phyloP scores from a whole-genome alignment of 2,329 filamentous ascomycete genomes.

The Diaporthe nobilis region DNA sequence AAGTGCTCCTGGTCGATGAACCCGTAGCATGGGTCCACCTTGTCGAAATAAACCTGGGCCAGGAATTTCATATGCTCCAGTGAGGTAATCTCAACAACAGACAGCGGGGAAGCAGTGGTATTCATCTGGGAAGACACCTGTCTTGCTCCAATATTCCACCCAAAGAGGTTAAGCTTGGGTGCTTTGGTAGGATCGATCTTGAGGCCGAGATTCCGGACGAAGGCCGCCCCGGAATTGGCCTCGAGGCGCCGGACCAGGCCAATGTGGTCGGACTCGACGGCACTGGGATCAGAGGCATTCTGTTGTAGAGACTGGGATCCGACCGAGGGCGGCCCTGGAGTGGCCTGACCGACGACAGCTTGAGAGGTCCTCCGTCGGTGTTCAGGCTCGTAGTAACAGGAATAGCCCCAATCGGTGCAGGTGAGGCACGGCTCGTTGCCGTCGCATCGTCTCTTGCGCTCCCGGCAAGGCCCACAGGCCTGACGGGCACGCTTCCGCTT shows the following conservation, averaged over 20 bases:
- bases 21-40: conserved; percentile 66
- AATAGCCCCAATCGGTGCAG: conserved; percentile 67
- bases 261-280: conserved; percentile 43
- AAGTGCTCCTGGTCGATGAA: conserved; percentile 58
- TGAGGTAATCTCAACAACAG: conserved; percentile 62
- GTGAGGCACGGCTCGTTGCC: conserved; percentile 66
- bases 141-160: conserved; percentile 63
- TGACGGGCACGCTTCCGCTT: conserved; percentile 57
- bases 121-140: conserved; percentile 46
- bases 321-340: conserved; percentile 30
- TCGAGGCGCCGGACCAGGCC: conserved; percentile 60
- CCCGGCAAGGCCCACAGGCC: conserved; percentile 66
- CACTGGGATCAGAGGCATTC: background rate
- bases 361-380: conserved; percentile 23
- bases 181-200: conserved; percentile 67
- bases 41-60: conserved; percentile 64
- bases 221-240: conserved; percentile 70
- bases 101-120: conserved; percentile 45
- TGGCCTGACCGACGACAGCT: conserved; percentile 1
- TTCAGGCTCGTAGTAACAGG: conserved; percentile 61
- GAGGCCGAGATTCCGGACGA: conserved; percentile 66
- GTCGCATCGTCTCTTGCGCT: conserved; percentile 70
- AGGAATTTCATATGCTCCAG: conserved; percentile 62
- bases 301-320: background rate
- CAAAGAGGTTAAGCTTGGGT: conserved; percentile 68